Percentiles rank a stretch among this genome's conserved stretches.
These are phyloP conservation scores for Clarkia xantiana DNA, from an alignment of 345 rosid species.

Conservation along the genomic window DNA sequence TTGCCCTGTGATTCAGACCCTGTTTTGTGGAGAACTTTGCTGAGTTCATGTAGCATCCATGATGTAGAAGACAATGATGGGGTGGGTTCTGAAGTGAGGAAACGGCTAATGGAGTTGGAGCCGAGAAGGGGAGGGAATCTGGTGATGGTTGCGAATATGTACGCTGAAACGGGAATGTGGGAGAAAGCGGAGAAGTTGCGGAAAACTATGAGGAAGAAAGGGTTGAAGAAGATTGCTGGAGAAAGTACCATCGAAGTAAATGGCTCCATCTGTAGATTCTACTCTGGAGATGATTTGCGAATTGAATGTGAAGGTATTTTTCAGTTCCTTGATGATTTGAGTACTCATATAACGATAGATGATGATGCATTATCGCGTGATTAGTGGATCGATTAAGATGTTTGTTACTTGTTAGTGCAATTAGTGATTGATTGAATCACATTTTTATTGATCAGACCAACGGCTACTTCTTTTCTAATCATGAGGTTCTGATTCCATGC, in stretches of 20 bases:
- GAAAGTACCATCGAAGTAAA: conserved; percentile 53
- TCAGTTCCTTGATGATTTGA: conserved; percentile 28
- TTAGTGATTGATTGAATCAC: too few species aligned
- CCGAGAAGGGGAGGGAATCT: conserved; percentile 66
- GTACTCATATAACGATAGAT: conserved; percentile 28
- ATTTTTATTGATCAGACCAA: too few species aligned
- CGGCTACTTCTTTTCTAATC: too few species aligned
- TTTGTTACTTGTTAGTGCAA: neutral
- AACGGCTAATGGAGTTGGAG: conserved; percentile 53
- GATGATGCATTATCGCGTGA: neutral
- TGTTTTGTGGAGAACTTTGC: conserved; percentile 56
- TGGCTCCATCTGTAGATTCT: conserved; percentile 44
- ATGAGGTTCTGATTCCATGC: too few species aligned
- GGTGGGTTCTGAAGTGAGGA: conserved; percentile 32
- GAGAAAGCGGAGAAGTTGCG: conserved; percentile 49
- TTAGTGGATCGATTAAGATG: neutral
- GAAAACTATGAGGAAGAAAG: conserved; percentile 36
- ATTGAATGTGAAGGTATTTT: conserved; percentile 18
- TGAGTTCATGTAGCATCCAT: conserved; percentile 47
- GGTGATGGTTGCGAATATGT: conserved; percentile 63
- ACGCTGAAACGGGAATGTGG: conserved; percentile 75
- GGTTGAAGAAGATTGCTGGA: conserved; percentile 53
- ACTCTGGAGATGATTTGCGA: conserved; percentile 42
- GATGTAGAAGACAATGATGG: conserved; percentile 23
- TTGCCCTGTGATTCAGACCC: conserved; percentile 52